A percentile compares a stretch with the other conserved stretches of the same genome.
These are phyloP conservation scores for Myxozyma kluyveri DNA, from an alignment of 805 yeast species.

Conservation along the genomic window DNA sequence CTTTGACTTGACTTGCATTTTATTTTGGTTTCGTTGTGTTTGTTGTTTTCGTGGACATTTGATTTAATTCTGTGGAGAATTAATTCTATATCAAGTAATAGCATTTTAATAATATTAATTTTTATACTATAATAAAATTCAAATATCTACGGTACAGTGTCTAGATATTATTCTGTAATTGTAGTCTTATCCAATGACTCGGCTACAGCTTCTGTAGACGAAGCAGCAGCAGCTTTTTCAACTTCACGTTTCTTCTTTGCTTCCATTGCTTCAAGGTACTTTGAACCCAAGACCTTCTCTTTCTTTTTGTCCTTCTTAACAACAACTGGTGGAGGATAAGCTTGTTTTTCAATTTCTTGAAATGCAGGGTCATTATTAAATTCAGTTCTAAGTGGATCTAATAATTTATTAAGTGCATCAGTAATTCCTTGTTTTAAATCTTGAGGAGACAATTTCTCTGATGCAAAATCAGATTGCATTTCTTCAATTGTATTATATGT, in stretches of 20 bases:
- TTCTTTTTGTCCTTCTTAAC: conserved; percentile 70
- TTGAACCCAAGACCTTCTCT: conserved; percentile 78
- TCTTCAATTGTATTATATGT: conserved; percentile 64
- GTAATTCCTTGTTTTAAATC: conserved; percentile 92
- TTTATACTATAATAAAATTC: background rate
- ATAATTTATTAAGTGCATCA: conserved; percentile 72
- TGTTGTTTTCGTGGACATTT: no score
- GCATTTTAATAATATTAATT: background rate
- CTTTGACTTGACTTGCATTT: background rate
- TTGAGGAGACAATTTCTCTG: conserved; percentile 79
- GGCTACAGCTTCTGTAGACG: conserved; percentile 3
- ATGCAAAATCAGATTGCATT: conserved; percentile 67
- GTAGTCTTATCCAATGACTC: background rate
- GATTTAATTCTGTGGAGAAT: no score
- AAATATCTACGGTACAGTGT: background rate
- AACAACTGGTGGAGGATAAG: conserved; percentile 74
- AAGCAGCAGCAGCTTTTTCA: conserved; percentile 31
- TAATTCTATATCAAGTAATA: background rate
- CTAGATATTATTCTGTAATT: background rate
- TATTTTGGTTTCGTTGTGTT: no score
- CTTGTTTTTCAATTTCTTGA: conserved; percentile 69
- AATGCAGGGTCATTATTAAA: conserved; percentile 63
- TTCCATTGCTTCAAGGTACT: conserved; percentile 61
- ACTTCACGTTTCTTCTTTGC: conserved; percentile 19
- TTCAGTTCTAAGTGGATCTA: conserved; percentile 80